These are phyloP conservation scores for Pseudocercospora fijiensis DNA, from an alignment of 2,329 filamentous ascomycete genomes.

Conservation along the genomic window DNA sequence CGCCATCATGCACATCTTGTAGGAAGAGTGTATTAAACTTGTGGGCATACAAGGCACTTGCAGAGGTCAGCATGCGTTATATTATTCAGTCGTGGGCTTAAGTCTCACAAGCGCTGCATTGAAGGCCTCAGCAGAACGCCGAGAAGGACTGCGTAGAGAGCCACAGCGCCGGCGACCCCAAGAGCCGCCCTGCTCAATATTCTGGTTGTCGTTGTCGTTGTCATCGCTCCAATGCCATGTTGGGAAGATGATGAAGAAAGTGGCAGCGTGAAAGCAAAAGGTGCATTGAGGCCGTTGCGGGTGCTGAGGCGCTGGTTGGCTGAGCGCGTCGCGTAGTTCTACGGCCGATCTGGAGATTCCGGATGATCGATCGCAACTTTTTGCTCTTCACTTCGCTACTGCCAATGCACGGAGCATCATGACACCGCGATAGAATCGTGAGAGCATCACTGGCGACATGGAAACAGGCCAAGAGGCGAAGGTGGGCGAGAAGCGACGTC, in stretches of 20 bases:
- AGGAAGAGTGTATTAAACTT: slow-evolving; percentile 69
- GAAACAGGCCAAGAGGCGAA: slow-evolving; percentile 10
- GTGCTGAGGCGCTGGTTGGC: not conserved
- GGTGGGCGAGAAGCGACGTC: slow-evolving; percentile 31
- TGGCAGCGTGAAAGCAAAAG: not conserved
- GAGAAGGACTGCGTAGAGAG: slow-evolving; percentile 32
- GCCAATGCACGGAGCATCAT: not conserved
- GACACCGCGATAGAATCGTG: not conserved
- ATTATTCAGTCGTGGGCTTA: not conserved
- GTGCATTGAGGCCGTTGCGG: not conserved
- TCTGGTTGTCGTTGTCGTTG: slow-evolving; percentile 13
- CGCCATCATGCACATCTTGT: slow-evolving; percentile 73
- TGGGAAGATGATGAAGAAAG: not conserved
- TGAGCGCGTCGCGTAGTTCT: not conserved
- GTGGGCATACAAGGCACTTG: slow-evolving; percentile 79
- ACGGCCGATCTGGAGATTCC: not conserved
- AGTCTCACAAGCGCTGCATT: slow-evolving; percentile 75
- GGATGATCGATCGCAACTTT: not conserved
- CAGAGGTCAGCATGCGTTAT: not conserved
- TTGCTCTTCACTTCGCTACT: not conserved
- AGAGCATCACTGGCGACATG: slow-evolving; percentile 7
- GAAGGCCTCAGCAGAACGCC: slow-evolving; percentile 57
- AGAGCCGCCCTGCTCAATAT: slow-evolving; percentile 20
- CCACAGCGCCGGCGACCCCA: slow-evolving; percentile 26
- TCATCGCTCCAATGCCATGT: not conserved